Evolutionary conservation across 2,329 filamentous ascomycete genomes (phyloP).

Genomic region (Kalaharituber pfeilii): DNA sequence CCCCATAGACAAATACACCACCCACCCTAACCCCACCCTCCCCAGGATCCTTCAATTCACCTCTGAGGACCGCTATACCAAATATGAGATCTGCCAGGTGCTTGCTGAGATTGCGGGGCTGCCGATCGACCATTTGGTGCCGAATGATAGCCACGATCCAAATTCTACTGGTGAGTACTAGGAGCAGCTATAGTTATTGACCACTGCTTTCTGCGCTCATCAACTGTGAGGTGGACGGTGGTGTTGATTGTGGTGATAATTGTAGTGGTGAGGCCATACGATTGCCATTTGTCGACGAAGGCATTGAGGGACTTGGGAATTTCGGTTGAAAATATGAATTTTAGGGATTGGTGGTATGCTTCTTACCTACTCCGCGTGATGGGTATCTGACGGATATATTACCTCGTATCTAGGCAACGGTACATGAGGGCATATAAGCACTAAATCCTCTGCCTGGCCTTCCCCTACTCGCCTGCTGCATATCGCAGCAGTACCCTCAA

Average conservation of each 20-base stretch:
- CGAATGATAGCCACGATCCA: conserved; percentile 32
- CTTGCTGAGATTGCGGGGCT: conserved; percentile 68
- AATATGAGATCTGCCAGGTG: conserved; percentile 58
- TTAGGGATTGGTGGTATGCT: conserved; percentile 63
- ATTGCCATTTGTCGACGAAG: conserved; percentile 70
- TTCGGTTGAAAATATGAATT: conserved; percentile 55
- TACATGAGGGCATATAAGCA: conserved; percentile 14
- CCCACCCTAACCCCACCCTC: conserved; percentile 35
- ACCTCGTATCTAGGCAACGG: conserved; percentile 6
- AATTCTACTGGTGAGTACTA: neutral
- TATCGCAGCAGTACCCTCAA: too few species aligned
- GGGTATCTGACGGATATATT: conserved; percentile 2
- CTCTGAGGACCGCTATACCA: conserved; percentile 71
- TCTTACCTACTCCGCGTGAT: neutral
- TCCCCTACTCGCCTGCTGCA: too few species aligned
- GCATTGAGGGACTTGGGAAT: conserved; percentile 56
- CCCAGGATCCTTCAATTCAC: conserved; percentile 67
- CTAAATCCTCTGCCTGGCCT: too few species aligned
- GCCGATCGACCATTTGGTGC: conserved; percentile 47
- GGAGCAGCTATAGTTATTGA: neutral
- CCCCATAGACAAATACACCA: conserved; percentile 20
- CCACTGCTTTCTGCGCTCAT: neutral
- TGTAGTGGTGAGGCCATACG: conserved; percentile 59
- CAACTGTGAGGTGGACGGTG: neutral
- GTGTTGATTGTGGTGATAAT: neutral